Evolutionary conservation across 306 rosid species (phyloP).

Genomic region (Ormosia emarginata): DNA sequence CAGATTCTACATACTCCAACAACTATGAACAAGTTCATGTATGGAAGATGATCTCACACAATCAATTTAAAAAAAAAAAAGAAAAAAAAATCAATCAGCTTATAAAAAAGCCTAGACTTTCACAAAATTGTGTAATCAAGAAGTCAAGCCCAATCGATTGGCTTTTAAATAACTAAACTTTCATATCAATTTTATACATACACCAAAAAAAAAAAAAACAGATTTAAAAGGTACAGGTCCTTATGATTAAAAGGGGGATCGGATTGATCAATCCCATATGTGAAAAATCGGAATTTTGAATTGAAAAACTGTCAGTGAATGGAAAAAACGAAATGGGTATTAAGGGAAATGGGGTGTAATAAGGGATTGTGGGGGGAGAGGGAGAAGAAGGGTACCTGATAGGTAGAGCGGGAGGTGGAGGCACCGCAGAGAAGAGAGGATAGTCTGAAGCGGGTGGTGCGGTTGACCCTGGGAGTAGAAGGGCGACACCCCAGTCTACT

Average conservation of each 20-base stretch:
- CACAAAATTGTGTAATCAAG: not conserved
- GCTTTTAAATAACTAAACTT: not conserved
- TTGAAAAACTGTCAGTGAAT: not conserved
- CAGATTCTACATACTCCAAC: constrained; percentile 9
- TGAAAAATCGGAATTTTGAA: constrained; percentile 5
- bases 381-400: constrained; percentile 40
- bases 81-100: not conserved
- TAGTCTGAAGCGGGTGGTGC: constrained; percentile 54
- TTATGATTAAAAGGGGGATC: not conserved
- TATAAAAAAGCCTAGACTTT: not conserved
- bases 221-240: not conserved
- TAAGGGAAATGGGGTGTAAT: not conserved
- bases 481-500: constrained; percentile 68
- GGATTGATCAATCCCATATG: constrained; percentile 25
- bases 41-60: not conserved
- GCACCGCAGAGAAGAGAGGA: constrained; percentile 76
- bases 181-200: not conserved
- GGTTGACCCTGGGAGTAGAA: constrained; percentile 48
- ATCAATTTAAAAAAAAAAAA: not conserved
- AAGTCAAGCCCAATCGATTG: not conserved
- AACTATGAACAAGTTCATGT: not conserved
- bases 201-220: not conserved
- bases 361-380: not conserved
- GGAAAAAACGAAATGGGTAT: constrained; percentile 24
- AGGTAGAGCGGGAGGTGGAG: constrained; percentile 59